Evolutionary conservation across 768 basidiomycete genomes (phyloP), one percentile per base, ranked within the genome.

Genomic region (Basidioascus undulatus): DNA sequence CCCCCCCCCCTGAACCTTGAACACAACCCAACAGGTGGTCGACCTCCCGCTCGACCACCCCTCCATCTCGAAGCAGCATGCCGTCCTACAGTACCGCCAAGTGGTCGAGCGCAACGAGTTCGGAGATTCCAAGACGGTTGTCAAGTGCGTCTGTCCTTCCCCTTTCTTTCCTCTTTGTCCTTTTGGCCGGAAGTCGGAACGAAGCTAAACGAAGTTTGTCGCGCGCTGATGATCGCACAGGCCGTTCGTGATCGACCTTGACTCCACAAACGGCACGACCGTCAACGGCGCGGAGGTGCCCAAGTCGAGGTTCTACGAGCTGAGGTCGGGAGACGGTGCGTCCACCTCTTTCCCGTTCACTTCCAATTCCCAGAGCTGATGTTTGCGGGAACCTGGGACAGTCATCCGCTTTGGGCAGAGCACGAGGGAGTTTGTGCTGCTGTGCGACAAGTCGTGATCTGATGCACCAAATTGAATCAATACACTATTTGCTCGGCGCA

Each of bases 11-110:
- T n/a, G n/a, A n/a, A n/a, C n/a, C n/a, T n/a, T n/a, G n/a, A n/a
- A n/a, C n/a, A n/a, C n/a, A n/a, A n/a, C 1, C 15, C 5, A 6
- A 10, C 43, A 64, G 63, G 61, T 66, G 25, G 62, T 58, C 21
- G 66, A 68, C 41, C 83, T 98, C 47, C 67, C 77, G 13, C 62
- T 94, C 32, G 84, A 92, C 44, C 92, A 98, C 54, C 89, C 89
- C 3, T 96, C 89, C 6, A 84, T 83, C 48, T 96, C 92, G 1
- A 98, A 98, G 55, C 92, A 98, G 55, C 92, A 98, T 54, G 86
- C 92, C 13, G 92, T 75, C 3, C 77, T 98, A 25, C 92, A 98
- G 60, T 84, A 78, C 77, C 77, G 92, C 23, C 74, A 78, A 51
- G 66, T 94, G 4, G 70, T 69, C 45, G 76, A 80, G 53, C 80